Conservation (phyloP, 2,329 filamentous ascomycete genomes). For the Phaeosphaeria sp. region DNA sequence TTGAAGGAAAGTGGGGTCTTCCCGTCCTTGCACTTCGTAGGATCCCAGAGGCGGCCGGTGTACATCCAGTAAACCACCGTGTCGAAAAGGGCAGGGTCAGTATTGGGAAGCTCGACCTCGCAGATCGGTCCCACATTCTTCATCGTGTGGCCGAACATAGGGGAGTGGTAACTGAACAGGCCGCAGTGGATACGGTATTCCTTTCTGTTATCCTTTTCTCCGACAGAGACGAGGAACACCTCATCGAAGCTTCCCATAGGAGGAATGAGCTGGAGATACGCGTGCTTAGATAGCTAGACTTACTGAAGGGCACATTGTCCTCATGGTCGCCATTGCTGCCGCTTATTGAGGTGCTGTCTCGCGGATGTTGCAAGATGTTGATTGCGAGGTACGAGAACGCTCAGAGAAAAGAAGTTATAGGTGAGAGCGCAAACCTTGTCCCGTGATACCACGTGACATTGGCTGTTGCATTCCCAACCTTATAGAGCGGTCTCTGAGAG, state of each 20-base stretch:
- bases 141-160: neutral
- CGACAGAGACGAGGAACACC: neutral
- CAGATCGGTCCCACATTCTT: neutral
- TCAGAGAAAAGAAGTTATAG: too few relatives aligned
- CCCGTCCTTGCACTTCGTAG: neutral
- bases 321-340: too few relatives aligned
- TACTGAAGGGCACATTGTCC: neutral
- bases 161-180: neutral
- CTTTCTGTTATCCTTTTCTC: neutral
- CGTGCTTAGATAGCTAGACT: neutral
- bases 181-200: constrained; percentile 1
- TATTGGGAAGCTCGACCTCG: neutral
- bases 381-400: too few relatives aligned
- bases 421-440: too few relatives aligned
- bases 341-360: too few relatives aligned
- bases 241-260: neutral
- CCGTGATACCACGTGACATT: too few relatives aligned
- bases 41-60: neutral
- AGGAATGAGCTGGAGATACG: neutral
- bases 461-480: too few relatives aligned
- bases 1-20: neutral
- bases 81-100: neutral
- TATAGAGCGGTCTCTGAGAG: too few relatives aligned
- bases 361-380: too few relatives aligned
- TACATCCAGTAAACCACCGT: constrained; percentile 1